phyloP scores from a whole-genome alignment of 192 early-diverging fungal species.

The Backusella morwellensis region DNA sequence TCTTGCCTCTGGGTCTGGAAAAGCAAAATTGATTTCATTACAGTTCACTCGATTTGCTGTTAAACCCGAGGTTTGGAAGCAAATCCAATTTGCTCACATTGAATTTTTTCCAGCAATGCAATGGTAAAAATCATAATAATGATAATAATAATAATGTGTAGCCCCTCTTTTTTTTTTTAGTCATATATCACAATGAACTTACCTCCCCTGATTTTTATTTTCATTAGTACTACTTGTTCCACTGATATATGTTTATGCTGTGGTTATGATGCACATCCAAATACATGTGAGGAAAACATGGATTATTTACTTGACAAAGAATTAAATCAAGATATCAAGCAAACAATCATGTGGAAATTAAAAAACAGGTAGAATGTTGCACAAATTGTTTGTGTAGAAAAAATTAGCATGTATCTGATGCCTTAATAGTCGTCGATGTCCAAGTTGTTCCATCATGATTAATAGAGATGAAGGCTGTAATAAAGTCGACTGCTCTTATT shows the following conservation, averaged over 20 bases:
- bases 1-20: not conserved
- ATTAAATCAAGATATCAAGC: conserved; percentile 3
- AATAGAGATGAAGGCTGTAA: conserved; percentile 69
- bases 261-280: conserved; percentile 41
- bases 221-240: conserved; percentile 33
- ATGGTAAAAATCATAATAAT: conserved; percentile 36
- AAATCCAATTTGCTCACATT: conserved; percentile 58
- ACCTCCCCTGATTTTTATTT: conserved; percentile 13
- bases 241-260: conserved; percentile 49
- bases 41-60: conserved; percentile 10
- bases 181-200: not conserved
- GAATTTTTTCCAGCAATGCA: conserved; percentile 43
- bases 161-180: not conserved
- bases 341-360: conserved; percentile 30
- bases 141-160: not conserved
- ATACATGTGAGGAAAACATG: conserved; percentile 46
- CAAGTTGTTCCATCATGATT: conserved; percentile 61
- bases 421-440: conserved; percentile 48
- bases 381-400: not conserved
- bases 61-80: conserved; percentile 49
- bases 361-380: conserved; percentile 37
- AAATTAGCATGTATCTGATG: not conserved
- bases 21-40: conserved; percentile 1
- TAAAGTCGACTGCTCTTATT: conserved; percentile 64
- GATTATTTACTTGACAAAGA: conserved; percentile 22